Evolutionary conservation across 2,329 filamentous ascomycete species (phyloP).

Genomic region (Parascedosporium putredinis): DNA sequence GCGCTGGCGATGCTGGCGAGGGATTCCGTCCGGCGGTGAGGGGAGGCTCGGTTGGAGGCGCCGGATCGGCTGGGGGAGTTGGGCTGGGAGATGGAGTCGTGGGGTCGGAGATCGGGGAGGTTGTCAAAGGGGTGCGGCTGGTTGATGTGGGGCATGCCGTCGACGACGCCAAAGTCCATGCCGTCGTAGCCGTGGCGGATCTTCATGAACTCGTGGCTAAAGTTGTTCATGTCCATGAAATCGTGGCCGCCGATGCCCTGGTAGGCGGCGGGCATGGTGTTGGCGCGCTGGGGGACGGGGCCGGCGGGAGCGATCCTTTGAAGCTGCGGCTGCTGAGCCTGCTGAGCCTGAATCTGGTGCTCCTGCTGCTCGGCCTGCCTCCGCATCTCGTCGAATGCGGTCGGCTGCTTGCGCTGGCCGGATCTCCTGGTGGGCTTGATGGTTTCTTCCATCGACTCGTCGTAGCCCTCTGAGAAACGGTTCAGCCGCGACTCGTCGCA

Average conservation of each 20-base stretch:
- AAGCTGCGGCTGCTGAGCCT: slow-evolving; percentile 6
- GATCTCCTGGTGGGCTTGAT: slow-evolving; percentile 40
- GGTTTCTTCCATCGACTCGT: slow-evolving; percentile 57
- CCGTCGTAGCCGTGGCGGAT: slow-evolving; percentile 16
- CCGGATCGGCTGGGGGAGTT: slow-evolving; percentile 13
- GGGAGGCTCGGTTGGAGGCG: slow-evolving; percentile 15
- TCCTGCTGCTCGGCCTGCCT: slow-evolving; percentile 39
- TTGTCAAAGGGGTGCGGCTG: slow-evolving; percentile 3
- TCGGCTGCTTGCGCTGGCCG: slow-evolving; percentile 33
- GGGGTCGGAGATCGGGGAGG: slow-evolving; percentile 16
- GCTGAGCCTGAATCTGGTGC: slow-evolving; percentile 13
- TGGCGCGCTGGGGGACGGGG: slow-evolving; percentile 11
- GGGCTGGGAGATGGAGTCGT: slow-evolving; percentile 4
- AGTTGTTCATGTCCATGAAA: slow-evolving; percentile 43
- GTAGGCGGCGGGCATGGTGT: slow-evolving; percentile 27
- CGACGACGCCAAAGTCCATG: background rate
- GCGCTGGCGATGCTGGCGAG: slow-evolving; percentile 47
- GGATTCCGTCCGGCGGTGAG: slow-evolving; percentile 48
- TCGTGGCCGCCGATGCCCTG: slow-evolving; percentile 37
- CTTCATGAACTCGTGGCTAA: slow-evolving; percentile 34
- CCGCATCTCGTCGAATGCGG: slow-evolving; percentile 49
- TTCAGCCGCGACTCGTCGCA: slow-evolving; percentile 25
- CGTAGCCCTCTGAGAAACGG: slow-evolving; percentile 50
- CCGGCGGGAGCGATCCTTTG: slow-evolving; percentile 7
- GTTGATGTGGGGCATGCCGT: background rate